Base-by-base conservation (phyloP, 176 grass and related monocot genomes). In the Hordeum marinum region DNA sequence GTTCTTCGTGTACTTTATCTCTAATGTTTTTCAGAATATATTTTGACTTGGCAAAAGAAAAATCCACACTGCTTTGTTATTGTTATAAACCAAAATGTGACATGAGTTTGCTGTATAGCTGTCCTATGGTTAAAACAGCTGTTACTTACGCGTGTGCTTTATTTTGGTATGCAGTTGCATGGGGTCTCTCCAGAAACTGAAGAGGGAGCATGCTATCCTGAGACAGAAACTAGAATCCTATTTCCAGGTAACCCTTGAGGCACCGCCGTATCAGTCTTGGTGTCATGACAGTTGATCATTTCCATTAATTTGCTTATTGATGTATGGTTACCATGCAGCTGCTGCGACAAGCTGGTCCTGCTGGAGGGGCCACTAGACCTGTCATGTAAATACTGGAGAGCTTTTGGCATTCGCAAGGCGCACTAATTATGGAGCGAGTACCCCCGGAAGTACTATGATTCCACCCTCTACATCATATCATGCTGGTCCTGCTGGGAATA, bases 171-270 rank as follows among this genome's bases (percentile, higher is more conserved):
- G 76, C 94, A 99, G 97, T 83, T 99, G 97, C 80, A 67, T 80
- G 76, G 89, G 54, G 80, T 99, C 90, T 66, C 92, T 94, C 81
- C 94, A 94, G 82, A 94, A 92, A 85, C 75, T 96, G 68, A 96
- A 99, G 88, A 94, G 88, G 82, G 97, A 99, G 82, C 97, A 99
- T 60, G 80, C 79, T 63, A 41, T 57, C 75, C 75, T 99, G 78
- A 92, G 90, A 76, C 88, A 96, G 76, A 99, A 99, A 81, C 81
- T 99, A 66, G 97, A 99, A 82, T 89, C 92, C 70, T 99, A 99
- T 89, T 99, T 99, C 82, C 97, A 99, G 94, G 97, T 99, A 91
- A 76, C 43, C 43, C 23, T 87, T 26, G 5, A 18, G 24, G 71
- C 67, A 11, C 11, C 7, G 40, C 12, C 36, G 54, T 57, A 14